Evolutionary conservation across 371 early-diverging fungal genomes (phyloP).

Genomic region (Mortierella sp.): DNA sequence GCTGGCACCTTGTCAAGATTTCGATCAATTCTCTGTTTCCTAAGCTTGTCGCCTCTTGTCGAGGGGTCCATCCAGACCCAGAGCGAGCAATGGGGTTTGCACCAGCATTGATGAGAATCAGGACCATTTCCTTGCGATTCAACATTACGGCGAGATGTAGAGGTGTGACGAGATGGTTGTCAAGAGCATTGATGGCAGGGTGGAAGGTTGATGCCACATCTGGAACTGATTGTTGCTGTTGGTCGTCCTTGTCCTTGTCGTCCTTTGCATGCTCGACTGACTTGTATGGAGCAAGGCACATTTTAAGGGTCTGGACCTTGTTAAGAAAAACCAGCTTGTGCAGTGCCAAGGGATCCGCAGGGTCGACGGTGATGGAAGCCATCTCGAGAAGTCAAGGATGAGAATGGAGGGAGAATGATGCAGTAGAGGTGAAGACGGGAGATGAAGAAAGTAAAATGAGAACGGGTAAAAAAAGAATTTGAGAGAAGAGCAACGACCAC

Average conservation of each 20-base stretch:
- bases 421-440: background rate
- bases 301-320: constrained; percentile 42
- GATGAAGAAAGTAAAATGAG: constrained; percentile 3
- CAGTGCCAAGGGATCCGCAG: constrained; percentile 44
- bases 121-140: constrained; percentile 42
- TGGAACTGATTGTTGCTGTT: background rate
- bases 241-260: background rate
- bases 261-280: constrained; percentile 7
- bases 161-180: constrained; percentile 47
- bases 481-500: background rate
- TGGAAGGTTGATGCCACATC: constrained; percentile 8
- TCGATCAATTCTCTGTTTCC: constrained; percentile 45
- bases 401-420: background rate
- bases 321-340: constrained; percentile 52
- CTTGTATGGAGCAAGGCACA: constrained; percentile 42
- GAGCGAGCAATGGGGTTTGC: constrained; percentile 53
- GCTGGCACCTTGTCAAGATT: constrained; percentile 41
- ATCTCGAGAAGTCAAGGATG: constrained; percentile 1
- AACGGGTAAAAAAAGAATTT: background rate
- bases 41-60: constrained; percentile 50
- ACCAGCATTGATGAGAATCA: constrained; percentile 40
- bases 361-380: constrained; percentile 37
- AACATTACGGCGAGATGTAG: constrained; percentile 57
- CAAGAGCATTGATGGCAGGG: constrained; percentile 44
- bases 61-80: constrained; percentile 49